Conservation (phyloP, 2,329 filamentous ascomycete species). For the Mycosphaerella arachidis region DNA sequence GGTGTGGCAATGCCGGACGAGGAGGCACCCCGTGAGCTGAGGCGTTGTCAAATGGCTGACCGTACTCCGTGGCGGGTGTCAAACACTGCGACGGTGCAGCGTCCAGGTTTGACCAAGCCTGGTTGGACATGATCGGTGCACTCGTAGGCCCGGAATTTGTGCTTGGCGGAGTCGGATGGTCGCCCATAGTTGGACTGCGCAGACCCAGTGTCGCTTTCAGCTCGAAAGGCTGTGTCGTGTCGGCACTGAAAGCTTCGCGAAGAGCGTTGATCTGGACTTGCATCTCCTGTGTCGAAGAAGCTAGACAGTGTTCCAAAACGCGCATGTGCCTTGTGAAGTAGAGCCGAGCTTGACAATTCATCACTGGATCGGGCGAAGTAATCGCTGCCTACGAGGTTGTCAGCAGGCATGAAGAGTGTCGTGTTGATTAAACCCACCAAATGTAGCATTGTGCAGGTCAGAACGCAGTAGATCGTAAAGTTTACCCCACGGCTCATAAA, state of each 20-base stretch:
- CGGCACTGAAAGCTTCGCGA: conserved; percentile 84
- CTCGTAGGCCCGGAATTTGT: conserved; percentile 13
- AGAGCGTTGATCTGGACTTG: conserved; percentile 85
- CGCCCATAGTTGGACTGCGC: conserved; percentile 62
- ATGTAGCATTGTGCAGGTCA: conserved; percentile 90
- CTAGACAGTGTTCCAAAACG: conserved; percentile 78
- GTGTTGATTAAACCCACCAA: conserved; percentile 58
- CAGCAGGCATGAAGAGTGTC: neutral
- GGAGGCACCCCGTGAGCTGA: conserved; percentile 13
- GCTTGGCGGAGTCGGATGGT: conserved; percentile 19
- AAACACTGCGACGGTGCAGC: conserved; percentile 21
- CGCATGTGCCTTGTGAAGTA: conserved; percentile 94
- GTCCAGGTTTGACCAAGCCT: conserved; percentile 22
- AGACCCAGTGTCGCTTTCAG: conserved; percentile 70
- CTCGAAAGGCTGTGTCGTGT: conserved; percentile 78
- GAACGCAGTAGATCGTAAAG: conserved; percentile 87
- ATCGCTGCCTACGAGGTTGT: conserved; percentile 62
- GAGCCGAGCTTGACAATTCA: conserved; percentile 77
- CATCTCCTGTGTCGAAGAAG: conserved; percentile 78
- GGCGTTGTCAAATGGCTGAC: conserved; percentile 19
- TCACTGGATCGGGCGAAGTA: conserved; percentile 84
- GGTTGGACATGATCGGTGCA: conserved; percentile 7
- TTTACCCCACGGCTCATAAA: conserved; percentile 94
- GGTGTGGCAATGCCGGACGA: conserved; percentile 19
- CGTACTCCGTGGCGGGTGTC: conserved; percentile 23